These are phyloP conservation scores for Russula sp. DNA, from an alignment of 768 basidiomycete genomes.

Conservation along the genomic window DNA sequence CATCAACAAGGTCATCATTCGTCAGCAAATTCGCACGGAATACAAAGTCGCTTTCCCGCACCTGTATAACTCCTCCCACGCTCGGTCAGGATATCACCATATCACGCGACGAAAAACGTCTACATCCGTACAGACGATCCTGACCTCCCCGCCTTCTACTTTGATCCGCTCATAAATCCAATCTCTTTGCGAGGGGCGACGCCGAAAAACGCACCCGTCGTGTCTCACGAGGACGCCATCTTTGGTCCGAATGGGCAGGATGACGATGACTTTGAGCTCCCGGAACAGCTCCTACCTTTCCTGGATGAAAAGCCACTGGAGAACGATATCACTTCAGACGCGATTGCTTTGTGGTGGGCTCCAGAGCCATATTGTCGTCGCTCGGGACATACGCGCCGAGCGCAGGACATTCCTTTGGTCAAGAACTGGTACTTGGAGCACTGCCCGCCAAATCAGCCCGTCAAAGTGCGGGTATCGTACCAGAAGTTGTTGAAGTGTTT, in stretches of 20 bases:
- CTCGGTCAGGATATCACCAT: slow-evolving; percentile 86
- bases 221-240: slow-evolving; percentile 88
- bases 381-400: slow-evolving; percentile 88
- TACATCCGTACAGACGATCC: slow-evolving; percentile 99
- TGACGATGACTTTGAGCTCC: slow-evolving; percentile 84
- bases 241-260: slow-evolving; percentile 87
- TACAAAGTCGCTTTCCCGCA: slow-evolving; percentile 99
- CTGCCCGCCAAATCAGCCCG: slow-evolving; percentile 92
- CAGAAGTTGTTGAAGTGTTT: slow-evolving; percentile 96
- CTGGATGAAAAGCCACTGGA: slow-evolving; percentile 74
- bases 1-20: slow-evolving; percentile 99
- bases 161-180: slow-evolving; percentile 97
- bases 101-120: slow-evolving; percentile 94
- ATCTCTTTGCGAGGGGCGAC: slow-evolving; percentile 86
- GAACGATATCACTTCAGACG: slow-evolving; percentile 91
- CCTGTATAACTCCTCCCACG: slow-evolving; percentile 98
- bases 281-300: slow-evolving; percentile 76
- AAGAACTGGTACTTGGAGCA: slow-evolving; percentile 99
- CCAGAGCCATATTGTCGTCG: slow-evolving; percentile 93
- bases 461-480: slow-evolving; percentile 98
- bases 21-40: slow-evolving; percentile 96
- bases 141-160: slow-evolving; percentile 99
- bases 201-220: slow-evolving; percentile 75
- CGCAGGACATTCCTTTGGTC: slow-evolving; percentile 92
- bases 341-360: slow-evolving; percentile 98